These are phyloP conservation scores for Phytopythium chamaehyphon DNA, from an alignment of 352 stramenopile species.

Conservation along the genomic window DNA sequence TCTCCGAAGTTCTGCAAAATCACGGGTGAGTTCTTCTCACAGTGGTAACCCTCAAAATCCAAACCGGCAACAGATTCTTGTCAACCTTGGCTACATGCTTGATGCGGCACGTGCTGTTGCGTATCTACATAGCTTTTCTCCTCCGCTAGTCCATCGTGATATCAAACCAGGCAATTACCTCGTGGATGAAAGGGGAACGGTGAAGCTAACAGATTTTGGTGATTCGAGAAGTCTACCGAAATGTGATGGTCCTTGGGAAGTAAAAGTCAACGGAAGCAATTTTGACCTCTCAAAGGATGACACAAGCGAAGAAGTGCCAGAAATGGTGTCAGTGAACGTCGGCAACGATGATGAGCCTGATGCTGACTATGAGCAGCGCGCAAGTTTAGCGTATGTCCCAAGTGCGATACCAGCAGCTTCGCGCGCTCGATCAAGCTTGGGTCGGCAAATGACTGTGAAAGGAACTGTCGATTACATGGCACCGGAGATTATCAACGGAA, in stretches of 20 bases:
- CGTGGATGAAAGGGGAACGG: slow-evolving; percentile 29
- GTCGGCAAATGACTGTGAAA: slow-evolving; percentile 48
- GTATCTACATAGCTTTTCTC: slow-evolving; percentile 58
- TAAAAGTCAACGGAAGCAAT: slow-evolving; percentile 10
- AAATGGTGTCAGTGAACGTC: neutral
- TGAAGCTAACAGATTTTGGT: slow-evolving; percentile 53
- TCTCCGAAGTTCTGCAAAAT: slow-evolving; percentile 10
- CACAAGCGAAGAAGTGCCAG: too few relatives aligned
- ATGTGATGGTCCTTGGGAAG: slow-evolving; percentile 33
- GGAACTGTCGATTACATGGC: slow-evolving; percentile 77
- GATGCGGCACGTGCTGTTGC: slow-evolving; percentile 50
- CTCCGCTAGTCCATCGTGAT: slow-evolving; percentile 48
- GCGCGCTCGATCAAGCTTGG: slow-evolving; percentile 13
- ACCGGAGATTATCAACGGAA: slow-evolving; percentile 64
- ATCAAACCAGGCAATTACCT: slow-evolving; percentile 62
- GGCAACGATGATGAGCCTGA: neutral
- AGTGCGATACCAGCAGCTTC: neutral
- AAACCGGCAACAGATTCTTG: slow-evolving; percentile 41
- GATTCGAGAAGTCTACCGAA: slow-evolving; percentile 41
- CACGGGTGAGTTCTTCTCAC: too few relatives aligned
- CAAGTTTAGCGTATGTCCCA: neutral
- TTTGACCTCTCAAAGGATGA: neutral
- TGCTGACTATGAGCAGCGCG: neutral
- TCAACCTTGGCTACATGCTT: slow-evolving; percentile 56
- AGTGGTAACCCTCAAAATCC: neutral